Evolutionary conservation across 78 protist genomes (phyloP).

Genomic region (Dictyostelium capitatum): DNA sequence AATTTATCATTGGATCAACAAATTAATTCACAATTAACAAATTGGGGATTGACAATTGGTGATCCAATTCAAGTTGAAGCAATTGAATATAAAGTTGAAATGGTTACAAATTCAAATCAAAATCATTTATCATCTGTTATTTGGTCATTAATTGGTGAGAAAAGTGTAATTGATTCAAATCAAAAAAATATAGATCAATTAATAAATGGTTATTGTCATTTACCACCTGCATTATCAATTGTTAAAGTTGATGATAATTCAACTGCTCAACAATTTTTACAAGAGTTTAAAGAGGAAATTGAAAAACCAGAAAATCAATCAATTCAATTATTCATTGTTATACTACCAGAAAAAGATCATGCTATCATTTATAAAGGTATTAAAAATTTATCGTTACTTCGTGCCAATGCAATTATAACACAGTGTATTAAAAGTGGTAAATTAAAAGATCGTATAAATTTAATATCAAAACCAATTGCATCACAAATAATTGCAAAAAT

Average conservation of each 20-base stretch:
- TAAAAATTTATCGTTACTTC: not conserved
- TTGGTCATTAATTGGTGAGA: not conserved
- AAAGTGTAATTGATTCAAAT: not conserved
- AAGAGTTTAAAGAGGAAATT: not conserved
- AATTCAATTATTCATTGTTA: not conserved
- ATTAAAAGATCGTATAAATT: not conserved
- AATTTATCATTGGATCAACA: not conserved
- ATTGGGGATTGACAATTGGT: conserved; percentile 32
- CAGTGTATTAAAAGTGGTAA: conserved; percentile 27
- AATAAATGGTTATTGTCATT: not conserved
- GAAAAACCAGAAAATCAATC: not conserved
- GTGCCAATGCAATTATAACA: not conserved
- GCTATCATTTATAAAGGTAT: not conserved
- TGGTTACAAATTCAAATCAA: not conserved
- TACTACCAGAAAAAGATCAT: not conserved
- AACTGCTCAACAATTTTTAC: not conserved
- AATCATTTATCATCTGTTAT: not conserved
- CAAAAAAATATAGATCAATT: not conserved
- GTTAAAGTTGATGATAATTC: not conserved
- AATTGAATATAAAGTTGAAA: not conserved
- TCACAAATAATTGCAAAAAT: conserved; percentile 37
- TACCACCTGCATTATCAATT: not conserved
- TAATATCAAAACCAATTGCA: conserved; percentile 18
- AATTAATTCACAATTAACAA: not conserved
- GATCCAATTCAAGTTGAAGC: not conserved